Percentiles rank a stretch among this genome's conserved stretches.
phyloP scores from a whole-genome alignment of 352 stramenopile species.

The Phytophthora agathidicida region DNA sequence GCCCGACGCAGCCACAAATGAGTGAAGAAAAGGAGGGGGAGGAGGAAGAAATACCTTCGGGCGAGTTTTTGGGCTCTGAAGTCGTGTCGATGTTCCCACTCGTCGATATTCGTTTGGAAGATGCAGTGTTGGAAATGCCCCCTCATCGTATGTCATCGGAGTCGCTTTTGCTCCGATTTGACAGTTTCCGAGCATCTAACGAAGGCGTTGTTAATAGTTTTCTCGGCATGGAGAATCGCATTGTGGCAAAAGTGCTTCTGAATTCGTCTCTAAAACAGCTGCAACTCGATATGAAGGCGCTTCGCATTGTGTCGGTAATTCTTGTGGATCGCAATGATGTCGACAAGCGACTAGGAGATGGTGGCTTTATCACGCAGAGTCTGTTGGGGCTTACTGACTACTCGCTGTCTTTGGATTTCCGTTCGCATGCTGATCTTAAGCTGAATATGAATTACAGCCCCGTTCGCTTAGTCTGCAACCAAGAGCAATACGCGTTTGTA shows the following conservation, averaged over 20 bases:
- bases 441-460: constrained; percentile 60
- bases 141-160: constrained; percentile 81
- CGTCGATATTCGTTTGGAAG: constrained; percentile 68
- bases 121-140: constrained; percentile 79
- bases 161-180: constrained; percentile 72
- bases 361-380: constrained; percentile 68
- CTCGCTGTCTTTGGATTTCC: constrained; percentile 61
- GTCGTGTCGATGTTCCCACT: constrained; percentile 87
- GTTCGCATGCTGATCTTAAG: constrained; percentile 60
- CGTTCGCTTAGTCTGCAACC: constrained; percentile 80
- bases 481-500: constrained; percentile 85
- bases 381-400: constrained; percentile 75
- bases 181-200: constrained; percentile 71
- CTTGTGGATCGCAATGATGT: constrained; percentile 55
- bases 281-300: constrained; percentile 61
- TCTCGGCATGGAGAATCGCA: constrained; percentile 69
- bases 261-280: constrained; percentile 83
- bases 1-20: constrained; percentile 10
- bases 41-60: constrained; percentile 7
- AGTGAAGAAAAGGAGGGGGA: constrained; percentile 17
- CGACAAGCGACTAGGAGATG: constrained; percentile 28
- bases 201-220: constrained; percentile 69
- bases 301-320: constrained; percentile 82
- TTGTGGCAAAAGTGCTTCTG: constrained; percentile 84
- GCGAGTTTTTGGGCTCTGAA: constrained; percentile 58